Conservation (phyloP, 345 rosid species). For the Erodium maritimum region DNA sequence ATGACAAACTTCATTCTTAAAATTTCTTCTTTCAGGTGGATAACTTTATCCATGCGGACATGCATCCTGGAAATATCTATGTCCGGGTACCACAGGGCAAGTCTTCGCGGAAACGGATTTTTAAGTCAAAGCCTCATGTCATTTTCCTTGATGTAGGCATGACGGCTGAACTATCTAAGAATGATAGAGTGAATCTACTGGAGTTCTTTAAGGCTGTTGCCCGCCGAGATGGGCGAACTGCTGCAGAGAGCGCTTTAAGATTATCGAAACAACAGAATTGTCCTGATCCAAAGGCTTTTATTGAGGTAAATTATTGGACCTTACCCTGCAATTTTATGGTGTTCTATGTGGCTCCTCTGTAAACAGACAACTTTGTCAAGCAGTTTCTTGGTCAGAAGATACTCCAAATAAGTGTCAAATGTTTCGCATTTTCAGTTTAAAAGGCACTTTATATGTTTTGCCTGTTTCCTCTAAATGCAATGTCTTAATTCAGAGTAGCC, state of each 20-base stretch:
- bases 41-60: constrained; percentile 95
- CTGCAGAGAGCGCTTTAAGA: constrained; percentile 74
- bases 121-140: constrained; percentile 82
- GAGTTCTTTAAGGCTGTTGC: constrained; percentile 95
- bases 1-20: not conserved
- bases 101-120: constrained; percentile 49
- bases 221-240: constrained; percentile 77
- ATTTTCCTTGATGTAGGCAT: constrained; percentile 97
- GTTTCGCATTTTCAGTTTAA: not conserved
- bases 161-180: constrained; percentile 94
- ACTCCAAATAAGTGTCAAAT: not conserved
- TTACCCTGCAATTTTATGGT: not conserved
- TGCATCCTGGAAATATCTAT: constrained; percentile 98
- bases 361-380: not conserved
- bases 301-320: constrained; percentile 28
- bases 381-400: not conserved
- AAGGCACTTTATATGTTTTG: not conserved
- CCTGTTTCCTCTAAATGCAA: not conserved
- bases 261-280: constrained; percentile 80
- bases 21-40: constrained; percentile 57
- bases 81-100: constrained; percentile 55
- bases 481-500: not conserved
- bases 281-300: constrained; percentile 75
- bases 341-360: not conserved
- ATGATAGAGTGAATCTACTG: constrained; percentile 60